Base-by-base conservation (phyloP, 1,284 basidiomycete species). In the Trametes pubescens region DNA sequence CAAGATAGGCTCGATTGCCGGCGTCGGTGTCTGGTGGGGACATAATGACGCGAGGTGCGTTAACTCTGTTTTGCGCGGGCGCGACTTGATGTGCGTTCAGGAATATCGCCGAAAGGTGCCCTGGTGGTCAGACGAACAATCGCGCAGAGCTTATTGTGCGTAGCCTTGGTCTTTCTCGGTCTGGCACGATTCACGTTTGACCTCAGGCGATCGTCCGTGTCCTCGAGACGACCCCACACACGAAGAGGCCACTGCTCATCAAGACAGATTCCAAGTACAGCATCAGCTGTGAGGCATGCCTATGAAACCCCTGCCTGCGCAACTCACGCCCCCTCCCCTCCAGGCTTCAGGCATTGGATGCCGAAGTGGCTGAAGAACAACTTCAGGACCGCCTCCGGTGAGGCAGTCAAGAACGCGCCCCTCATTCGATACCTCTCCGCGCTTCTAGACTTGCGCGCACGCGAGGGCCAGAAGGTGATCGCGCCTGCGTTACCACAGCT, bases 41-140 rank as follows among this genome's bases (percentile, higher is more conserved):
- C 75, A 75, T 11, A 74, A 82, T 57, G 88, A 91, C 74, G 74
- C 82, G 34, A 81, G 88, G 92, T 91, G 65, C 9, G 57, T 60
- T 46, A 38, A 22, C 8, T 9, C 18, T 44, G 18, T 7, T 5
- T 44, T 38, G 18, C 9, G 38, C 40, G 24, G 3, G n/a, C 49
- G n/a, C 43, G 40, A 21, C 40, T 51, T 32, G 62, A 63, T 49
- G 13, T 62, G 56, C 35, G 48, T 18, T 32, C 60, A 93, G 93
- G 55, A 94, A 94, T 71, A 75, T 94, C 2, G 82, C 88, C 0
- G 90, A 93, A 69, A 81, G 94, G 22, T 91, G 93, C 69, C 91
- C 92, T 2, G 95, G 94, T 1, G 79, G 78, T 51, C 94, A 96
- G 74, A 96, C 94, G 0, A 96, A 96, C 74, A 96, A 96, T 67